Evolutionary conservation across 768 basidiomycete species (phyloP), one percentile per base, ranked within the genome.

Genomic region (Terana coerulea): DNA sequence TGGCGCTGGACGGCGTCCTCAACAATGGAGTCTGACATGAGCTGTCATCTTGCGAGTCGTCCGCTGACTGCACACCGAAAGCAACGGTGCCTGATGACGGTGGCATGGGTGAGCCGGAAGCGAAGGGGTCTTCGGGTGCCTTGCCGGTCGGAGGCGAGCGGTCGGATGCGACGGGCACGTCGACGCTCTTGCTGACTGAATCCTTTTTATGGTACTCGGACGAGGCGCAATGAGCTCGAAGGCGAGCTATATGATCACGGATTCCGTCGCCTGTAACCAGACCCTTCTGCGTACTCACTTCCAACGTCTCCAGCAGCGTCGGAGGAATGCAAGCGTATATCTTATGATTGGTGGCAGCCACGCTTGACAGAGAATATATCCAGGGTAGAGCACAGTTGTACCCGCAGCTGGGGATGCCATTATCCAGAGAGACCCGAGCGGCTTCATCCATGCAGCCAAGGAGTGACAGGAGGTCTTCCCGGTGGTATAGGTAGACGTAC

Each of bases 301-400:
- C 12, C 5, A 44, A 26, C 3, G 26, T 29, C 14, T 29, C 26
- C 26, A 44, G 43, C 3, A 44, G 19, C 2, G 43, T 29, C 15
- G 17, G 43, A 5, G 43, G 43, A 11, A 44, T 44, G 43, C 29
- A 44, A 4, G 43, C 31, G 43, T 29, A 26, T 4, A 44, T 25
- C 3, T 29, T 29, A 17, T 25, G 17, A 29, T 44, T 29, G 17
- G 43, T 29, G 15, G 39, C 3, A 11, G 29, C 43, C 11, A 29
- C 43, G 11, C 26, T 28, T 29, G 43, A 33, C 10, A 52, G 28
- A 5, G 51, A 24, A 6, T 5, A 15, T 8, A 52, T n/a, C 51
- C 41, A 52, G 2, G 51, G 51, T 1, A 52, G 43, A 19, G 11
- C 30, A n/a, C 19, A 31, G 31, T 52, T 45, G 24, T 26, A 26